phyloP scores from a whole-genome alignment of 2,329 filamentous ascomycete genomes.

The Trichoderma koningiopsis region DNA sequence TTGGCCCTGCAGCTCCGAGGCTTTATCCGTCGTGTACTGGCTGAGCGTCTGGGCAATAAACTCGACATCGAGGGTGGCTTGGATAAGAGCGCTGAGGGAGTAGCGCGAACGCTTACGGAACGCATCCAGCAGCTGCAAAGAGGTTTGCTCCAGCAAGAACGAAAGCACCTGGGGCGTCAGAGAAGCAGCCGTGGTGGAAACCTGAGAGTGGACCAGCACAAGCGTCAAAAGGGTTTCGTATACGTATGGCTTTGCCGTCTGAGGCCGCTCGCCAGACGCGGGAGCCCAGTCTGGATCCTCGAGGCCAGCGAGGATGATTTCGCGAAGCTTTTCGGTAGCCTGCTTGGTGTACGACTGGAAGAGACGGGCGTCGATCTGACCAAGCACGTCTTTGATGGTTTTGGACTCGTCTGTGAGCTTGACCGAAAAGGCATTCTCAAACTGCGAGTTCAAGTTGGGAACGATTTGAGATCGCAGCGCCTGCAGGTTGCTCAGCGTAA shows the following conservation, averaged over 20 bases:
- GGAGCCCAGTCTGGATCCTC: constrained; percentile 72
- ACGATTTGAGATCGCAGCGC: constrained; percentile 79
- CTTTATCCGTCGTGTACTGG: constrained; percentile 83
- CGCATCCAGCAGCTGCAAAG: constrained; percentile 75
- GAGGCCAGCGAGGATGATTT: constrained; percentile 74
- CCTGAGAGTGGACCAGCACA: constrained; percentile 89
- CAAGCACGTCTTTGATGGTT: constrained; percentile 85
- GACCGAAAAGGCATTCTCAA: constrained; percentile 91
- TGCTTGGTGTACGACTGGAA: constrained; percentile 92
- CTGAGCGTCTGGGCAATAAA: constrained; percentile 93
- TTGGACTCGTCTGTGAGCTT: constrained; percentile 92
- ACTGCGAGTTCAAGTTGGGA: constrained; percentile 85
- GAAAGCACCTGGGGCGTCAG: constrained; percentile 82
- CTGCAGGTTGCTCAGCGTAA: constrained; percentile 91
- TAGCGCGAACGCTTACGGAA: constrained; percentile 72
- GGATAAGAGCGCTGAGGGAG: constrained; percentile 82
- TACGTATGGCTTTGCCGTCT: constrained; percentile 82
- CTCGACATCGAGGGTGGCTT: constrained; percentile 95
- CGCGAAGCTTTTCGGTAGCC: constrained; percentile 66
- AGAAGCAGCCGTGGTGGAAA: constrained; percentile 74
- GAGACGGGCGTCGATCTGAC: constrained; percentile 85
- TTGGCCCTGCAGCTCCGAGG: constrained; percentile 78
- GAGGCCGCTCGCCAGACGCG: constrained; percentile 57
- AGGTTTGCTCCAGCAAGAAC: constrained; percentile 81
- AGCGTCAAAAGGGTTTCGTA: constrained; percentile 83